Conservation (phyloP, 1,139 yeast species). For the Kodamaea sp. region DNA sequence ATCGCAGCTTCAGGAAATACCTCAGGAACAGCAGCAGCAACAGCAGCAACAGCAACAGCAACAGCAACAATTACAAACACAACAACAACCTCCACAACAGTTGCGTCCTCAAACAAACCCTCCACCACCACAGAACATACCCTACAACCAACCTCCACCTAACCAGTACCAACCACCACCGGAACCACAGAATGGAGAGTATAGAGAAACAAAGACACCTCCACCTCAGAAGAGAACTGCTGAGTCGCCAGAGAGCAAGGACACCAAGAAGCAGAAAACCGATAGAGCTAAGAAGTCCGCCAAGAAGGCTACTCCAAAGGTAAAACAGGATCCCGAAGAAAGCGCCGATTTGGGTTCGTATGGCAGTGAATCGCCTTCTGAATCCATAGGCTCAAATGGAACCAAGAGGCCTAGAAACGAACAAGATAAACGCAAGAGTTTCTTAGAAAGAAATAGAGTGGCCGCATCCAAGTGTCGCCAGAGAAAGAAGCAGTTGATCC, state of each 20-base stretch:
- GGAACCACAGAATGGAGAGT: too few relatives aligned
- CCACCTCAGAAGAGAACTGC: slow-evolving; percentile 13
- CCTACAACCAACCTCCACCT: too few relatives aligned
- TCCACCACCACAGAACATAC: too few relatives aligned
- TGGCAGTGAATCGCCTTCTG: slow-evolving; percentile 1
- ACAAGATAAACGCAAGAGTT: slow-evolving; percentile 76
- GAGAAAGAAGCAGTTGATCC: slow-evolving; percentile 86
- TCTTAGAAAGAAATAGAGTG: slow-evolving; percentile 85
- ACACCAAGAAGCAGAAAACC: slow-evolving; percentile 11
- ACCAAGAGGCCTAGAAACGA: slow-evolving; percentile 30
- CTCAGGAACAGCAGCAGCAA: slow-evolving; percentile 1
- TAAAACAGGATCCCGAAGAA: slow-evolving; percentile 11
- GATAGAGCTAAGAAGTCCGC: slow-evolving; percentile 6
- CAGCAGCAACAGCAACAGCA: not conserved
- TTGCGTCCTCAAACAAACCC: slow-evolving; percentile 4
- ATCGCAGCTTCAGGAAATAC: not conserved
- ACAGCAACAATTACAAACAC: slow-evolving; percentile 5
- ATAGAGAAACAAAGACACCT: not conserved
- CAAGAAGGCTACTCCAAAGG: slow-evolving; percentile 3
- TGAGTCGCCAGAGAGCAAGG: slow-evolving; percentile 5
- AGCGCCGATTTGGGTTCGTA: not conserved
- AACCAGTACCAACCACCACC: too few relatives aligned
- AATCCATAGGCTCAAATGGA: slow-evolving; percentile 1
- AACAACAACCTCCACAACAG: slow-evolving; percentile 1
- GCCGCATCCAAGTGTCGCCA: slow-evolving; percentile 97